Conservation (phyloP, 257 asterid genomes). For the Nicotiana benthamiana region DNA sequence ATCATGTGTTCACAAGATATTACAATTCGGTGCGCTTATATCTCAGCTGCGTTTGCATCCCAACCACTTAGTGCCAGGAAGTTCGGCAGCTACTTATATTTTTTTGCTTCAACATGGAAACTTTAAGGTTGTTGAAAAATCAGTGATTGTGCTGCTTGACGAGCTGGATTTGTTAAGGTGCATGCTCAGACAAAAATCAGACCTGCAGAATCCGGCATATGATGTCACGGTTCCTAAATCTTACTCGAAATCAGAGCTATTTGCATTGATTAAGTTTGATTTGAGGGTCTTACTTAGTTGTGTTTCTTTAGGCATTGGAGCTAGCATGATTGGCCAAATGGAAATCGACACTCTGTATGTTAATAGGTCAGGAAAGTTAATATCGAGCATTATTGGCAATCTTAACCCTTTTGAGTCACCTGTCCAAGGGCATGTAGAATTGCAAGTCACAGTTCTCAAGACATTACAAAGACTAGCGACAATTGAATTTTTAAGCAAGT, state of each 20-base stretch:
- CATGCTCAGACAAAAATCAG: slow-evolving; percentile 32
- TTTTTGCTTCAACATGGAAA: slow-evolving; percentile 86
- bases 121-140: slow-evolving; percentile 57
- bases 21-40: slow-evolving; percentile 61
- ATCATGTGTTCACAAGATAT: slow-evolving; percentile 60
- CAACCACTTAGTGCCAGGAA: slow-evolving; percentile 79
- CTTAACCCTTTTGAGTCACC: slow-evolving; percentile 61
- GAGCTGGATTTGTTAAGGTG: slow-evolving; percentile 65
- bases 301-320: slow-evolving; percentile 39
- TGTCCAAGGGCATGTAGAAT: slow-evolving; percentile 39
- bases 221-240: slow-evolving; percentile 25
- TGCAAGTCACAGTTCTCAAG: slow-evolving; percentile 66
- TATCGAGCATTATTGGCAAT: slow-evolving; percentile 34
- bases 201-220: slow-evolving; percentile 28
- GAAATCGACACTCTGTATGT: slow-evolving; percentile 37
- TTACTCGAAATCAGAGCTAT: slow-evolving; percentile 54
- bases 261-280: slow-evolving; percentile 66
- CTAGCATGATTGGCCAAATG: slow-evolving; percentile 35
- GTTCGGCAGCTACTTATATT: slow-evolving; percentile 83
- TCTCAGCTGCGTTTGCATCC: slow-evolving; percentile 95
- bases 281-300: slow-evolving; percentile 65
- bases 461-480: slow-evolving; percentile 62
- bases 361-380: slow-evolving; percentile 58
- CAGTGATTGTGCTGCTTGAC: slow-evolving; percentile 54
- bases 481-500: slow-evolving; percentile 59